Evolutionary conservation across 257 asterid species (phyloP).

Genomic region (Solanum sitiens): DNA sequence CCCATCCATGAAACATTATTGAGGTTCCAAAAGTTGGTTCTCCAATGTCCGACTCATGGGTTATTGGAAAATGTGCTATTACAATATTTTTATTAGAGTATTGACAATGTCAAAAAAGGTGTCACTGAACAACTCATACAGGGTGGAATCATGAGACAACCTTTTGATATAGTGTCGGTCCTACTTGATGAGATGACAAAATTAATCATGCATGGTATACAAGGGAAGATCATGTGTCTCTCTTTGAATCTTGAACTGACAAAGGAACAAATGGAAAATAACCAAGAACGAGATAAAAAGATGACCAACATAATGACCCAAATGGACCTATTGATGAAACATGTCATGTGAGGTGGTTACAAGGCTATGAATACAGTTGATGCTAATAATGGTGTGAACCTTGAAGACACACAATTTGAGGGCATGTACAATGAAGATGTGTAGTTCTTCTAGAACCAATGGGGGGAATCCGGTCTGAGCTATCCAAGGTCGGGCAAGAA

Average conservation of each 20-base stretch:
- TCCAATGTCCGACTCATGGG: not conserved
- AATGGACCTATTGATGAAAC: not conserved
- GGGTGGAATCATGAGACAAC: not conserved
- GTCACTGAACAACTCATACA: not conserved
- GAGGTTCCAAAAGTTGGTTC: not conserved
- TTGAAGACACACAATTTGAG: too few species aligned
- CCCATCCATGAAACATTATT: not conserved
- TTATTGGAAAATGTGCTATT: too few species aligned
- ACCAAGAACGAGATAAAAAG: not conserved
- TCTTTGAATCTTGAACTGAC: not conserved
- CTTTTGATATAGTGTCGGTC: not conserved
- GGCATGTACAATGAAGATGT: too few species aligned
- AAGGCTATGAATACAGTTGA: not conserved
- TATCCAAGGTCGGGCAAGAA: too few species aligned
- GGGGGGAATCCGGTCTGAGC: too few species aligned
- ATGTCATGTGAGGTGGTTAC: not conserved
- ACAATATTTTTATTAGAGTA: not conserved
- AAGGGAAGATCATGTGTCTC: not conserved
- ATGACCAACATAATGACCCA: not conserved
- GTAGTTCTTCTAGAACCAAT: too few species aligned
- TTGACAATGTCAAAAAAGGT: not conserved
- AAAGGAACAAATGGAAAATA: not conserved
- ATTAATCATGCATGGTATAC: not conserved
- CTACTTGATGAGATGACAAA: not conserved
- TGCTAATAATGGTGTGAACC: not conserved